Evolutionary conservation across 768 basidiomycete genomes (phyloP).

Genomic region (Neoboletus brunneissimus): DNA sequence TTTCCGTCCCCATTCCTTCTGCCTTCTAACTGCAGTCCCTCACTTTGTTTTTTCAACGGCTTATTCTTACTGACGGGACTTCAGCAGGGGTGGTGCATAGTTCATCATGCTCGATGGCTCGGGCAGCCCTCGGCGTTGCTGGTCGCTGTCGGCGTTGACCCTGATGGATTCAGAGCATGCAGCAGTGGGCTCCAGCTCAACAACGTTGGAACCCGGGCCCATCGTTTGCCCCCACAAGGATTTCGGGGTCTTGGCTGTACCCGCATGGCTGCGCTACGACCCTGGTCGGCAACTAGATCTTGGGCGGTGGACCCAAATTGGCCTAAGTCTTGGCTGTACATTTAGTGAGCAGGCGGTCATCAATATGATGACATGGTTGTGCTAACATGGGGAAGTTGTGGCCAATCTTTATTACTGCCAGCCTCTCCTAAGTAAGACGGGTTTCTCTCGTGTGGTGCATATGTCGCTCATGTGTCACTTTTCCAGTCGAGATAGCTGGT

Average conservation of each 20-base stretch:
- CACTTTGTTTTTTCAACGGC: background rate
- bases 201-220: background rate
- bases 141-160: conserved; percentile 17
- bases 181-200: background rate
- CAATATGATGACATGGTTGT: background rate
- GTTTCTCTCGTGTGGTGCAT: background rate
- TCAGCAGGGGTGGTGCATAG: background rate
- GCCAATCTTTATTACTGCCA: conserved; percentile 83
- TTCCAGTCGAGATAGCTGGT: conserved; percentile 32
- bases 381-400: conserved; percentile 31
- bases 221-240: conserved; percentile 13
- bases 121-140: conserved; percentile 1
- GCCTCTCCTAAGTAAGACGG: conserved; percentile 62
- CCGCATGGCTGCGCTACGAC: conserved; percentile 40
- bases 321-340: conserved; percentile 48
- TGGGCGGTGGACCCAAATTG: conserved; percentile 39
- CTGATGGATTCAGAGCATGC: conserved; percentile 11
- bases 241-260: conserved; percentile 50
- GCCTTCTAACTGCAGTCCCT: conserved; percentile 17
- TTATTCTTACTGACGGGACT: background rate
- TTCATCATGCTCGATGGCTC: conserved; percentile 13
- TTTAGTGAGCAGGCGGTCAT: conserved; percentile 34
- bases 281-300: conserved; percentile 37
- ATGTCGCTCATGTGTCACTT: background rate
- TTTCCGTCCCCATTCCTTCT: conserved; percentile 4